These are phyloP conservation scores for Maudiozyma serrabonitensis DNA, from an alignment of 805 yeast genomes.

Conservation along the genomic window DNA sequence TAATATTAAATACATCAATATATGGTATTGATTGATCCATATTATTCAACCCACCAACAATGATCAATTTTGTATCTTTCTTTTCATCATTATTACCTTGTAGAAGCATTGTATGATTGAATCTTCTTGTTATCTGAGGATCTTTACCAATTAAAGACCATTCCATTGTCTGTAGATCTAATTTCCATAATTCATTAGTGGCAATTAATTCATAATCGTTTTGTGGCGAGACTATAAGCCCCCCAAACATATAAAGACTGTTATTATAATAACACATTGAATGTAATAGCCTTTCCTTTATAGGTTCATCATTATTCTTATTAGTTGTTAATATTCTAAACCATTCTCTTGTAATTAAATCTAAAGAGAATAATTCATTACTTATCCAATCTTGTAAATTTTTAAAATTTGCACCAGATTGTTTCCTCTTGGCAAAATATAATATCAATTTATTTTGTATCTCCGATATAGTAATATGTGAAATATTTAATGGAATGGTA, in stretches of 20 bases:
- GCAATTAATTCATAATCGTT: slow-evolving; percentile 34
- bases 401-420: slow-evolving; percentile 16
- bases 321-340: slow-evolving; percentile 28
- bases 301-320: background rate
- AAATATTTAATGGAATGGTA: slow-evolving; percentile 44
- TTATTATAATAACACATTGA: slow-evolving; percentile 43
- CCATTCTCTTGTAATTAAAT: slow-evolving; percentile 54
- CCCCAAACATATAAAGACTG: slow-evolving; percentile 55
- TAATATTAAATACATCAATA: slow-evolving; percentile 26
- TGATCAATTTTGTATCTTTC: slow-evolving; percentile 25
- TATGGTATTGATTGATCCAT: slow-evolving; percentile 23
- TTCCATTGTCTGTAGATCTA: slow-evolving; percentile 39
- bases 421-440: slow-evolving; percentile 21
- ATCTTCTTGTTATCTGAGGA: slow-evolving; percentile 35
- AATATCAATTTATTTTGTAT: slow-evolving; percentile 33
- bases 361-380: slow-evolving; percentile 53
- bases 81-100: slow-evolving; percentile 18
- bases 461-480: slow-evolving; percentile 32
- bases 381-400: slow-evolving; percentile 38
- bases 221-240: slow-evolving; percentile 37
- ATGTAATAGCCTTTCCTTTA: slow-evolving; percentile 43
- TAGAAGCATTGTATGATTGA: slow-evolving; percentile 42
- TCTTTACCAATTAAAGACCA: slow-evolving; percentile 47
- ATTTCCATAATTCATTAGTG: slow-evolving; percentile 61
- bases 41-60: slow-evolving; percentile 28